Conservation (phyloP, 2,329 filamentous ascomycete species). For the Rutstroemia sp. region DNA sequence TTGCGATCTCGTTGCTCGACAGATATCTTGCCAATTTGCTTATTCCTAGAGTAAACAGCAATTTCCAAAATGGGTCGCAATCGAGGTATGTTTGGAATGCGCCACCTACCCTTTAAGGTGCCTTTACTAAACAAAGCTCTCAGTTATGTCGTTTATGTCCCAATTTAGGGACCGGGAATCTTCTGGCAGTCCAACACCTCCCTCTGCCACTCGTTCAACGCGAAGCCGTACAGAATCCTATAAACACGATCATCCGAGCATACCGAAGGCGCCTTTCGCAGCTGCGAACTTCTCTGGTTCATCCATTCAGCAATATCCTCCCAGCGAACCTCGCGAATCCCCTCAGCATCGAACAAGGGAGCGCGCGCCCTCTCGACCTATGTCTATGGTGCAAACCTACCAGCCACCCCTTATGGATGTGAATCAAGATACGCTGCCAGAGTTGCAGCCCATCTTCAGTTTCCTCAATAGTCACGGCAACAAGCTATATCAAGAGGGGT, state of each 20-base stretch:
- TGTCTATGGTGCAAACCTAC: constrained; percentile 82
- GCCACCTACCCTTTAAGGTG: not conserved
- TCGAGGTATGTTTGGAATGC: constrained; percentile 26
- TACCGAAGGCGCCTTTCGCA: constrained; percentile 1
- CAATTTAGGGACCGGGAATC: constrained; percentile 47
- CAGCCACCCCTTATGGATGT: constrained; percentile 82
- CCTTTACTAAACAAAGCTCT: constrained; percentile 1
- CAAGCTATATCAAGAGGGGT: constrained; percentile 96
- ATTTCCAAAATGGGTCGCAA: constrained; percentile 28
- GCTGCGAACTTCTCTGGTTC: not conserved
- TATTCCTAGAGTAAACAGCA: not conserved
- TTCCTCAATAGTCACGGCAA: constrained; percentile 93
- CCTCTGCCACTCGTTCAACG: constrained; percentile 19
- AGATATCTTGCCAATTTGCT: not conserved
- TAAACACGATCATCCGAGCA: constrained; percentile 12
- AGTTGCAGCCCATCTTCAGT: constrained; percentile 88
- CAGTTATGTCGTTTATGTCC: constrained; percentile 87
- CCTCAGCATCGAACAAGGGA: constrained; percentile 31
- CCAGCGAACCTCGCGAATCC: constrained; percentile 7
- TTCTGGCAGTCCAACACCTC: constrained; percentile 26
- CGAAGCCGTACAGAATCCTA: constrained; percentile 16
- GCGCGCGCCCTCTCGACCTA: constrained; percentile 53
- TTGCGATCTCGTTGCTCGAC: constrained; percentile 14
- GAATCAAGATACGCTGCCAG: constrained; percentile 76
- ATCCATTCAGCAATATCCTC: not conserved